Base-by-base conservation (phyloP, 805 yeast species). In the Maudiozyma pseudohumilis region DNA sequence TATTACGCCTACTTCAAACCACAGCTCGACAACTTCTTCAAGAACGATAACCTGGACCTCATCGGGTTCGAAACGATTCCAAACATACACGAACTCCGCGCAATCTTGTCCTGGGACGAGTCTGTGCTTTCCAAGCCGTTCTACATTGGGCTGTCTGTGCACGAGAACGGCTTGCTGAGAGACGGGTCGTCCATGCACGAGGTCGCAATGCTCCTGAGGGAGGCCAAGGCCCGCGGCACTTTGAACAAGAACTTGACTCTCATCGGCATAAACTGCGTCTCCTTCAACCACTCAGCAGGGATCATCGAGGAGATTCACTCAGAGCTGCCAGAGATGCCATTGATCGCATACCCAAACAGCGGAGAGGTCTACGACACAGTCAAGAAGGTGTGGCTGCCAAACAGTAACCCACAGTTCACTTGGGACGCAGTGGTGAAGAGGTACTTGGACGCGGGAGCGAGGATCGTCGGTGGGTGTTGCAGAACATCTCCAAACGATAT, bases 51-150 rank as follows among this genome's bases (percentile, higher is more conserved):
- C 3, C 68, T 77, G 7, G 86, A 79, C 44, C 39, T 75, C 5
- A 60, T 83, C 17, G 79, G 75, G 0, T 64, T 81, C 40, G 95
- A 84, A 53, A 84, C 95, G 0, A 68, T 83, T 12, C 92, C 94
- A 2, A 72, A 67, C 34, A 52, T 71, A 15, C 50, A 50, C 28
- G 95, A 84, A 56, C 49, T 79, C 27, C 61, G 67, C 47, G 74
- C 68, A 1, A 50, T 81, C 8, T 44, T 72, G 8, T 49, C 56
- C 1, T 50, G 55, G 54, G 53, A 64, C 74, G 49, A 57, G 53
- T 17, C 51, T 47, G 17, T 63, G 11, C 46, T 49, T 26, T 36
- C 44, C 2, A 66, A 69, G 40, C 70, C 72, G 12, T 74, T 66
- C 43, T 75, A 68, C 36, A 40, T 64, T 5, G 46, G 62, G 8